phyloP scores from a whole-genome alignment of 1,284 basidiomycete species.

The Malassezia yamatoensis region DNA sequence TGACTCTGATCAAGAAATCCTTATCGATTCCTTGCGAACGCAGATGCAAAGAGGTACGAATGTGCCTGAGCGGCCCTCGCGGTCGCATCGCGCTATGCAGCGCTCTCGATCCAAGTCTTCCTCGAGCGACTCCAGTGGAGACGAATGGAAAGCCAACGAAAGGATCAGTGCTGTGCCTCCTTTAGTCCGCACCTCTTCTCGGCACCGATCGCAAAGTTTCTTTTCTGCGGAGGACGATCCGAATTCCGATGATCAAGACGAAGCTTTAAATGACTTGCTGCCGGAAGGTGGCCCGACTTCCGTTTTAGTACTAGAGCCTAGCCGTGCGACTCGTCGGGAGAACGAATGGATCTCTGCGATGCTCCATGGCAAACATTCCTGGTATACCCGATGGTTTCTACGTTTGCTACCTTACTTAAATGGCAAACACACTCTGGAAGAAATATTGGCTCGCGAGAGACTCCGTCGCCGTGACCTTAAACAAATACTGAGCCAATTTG shows the following conservation, averaged over 20 bases:
- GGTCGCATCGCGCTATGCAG: neutral
- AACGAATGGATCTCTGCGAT: conserved; percentile 70
- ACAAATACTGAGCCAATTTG: conserved; percentile 23
- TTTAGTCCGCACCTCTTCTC: neutral
- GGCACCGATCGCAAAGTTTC: conserved; percentile 14
- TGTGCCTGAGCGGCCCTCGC: conserved; percentile 5
- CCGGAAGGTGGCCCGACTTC: conserved; percentile 41
- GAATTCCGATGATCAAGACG: conserved; percentile 26
- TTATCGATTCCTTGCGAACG: conserved; percentile 4
- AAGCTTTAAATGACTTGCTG: conserved; percentile 12
- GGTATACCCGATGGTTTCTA: conserved; percentile 13
- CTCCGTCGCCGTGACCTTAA: conserved; percentile 27
- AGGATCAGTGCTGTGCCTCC: neutral
- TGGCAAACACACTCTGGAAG: conserved; percentile 44
- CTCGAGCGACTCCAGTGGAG: conserved; percentile 2
- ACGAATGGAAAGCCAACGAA: conserved; percentile 10
- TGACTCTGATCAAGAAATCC: conserved; percentile 4
- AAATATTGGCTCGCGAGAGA: conserved; percentile 33
- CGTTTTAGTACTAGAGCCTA: conserved; percentile 68
- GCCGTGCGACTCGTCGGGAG: conserved; percentile 64
- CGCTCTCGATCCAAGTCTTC: neutral
- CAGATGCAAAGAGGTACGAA: conserved; percentile 2
- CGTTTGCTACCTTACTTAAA: conserved; percentile 40
- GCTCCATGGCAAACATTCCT: conserved; percentile 62
- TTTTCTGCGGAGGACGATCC: conserved; percentile 18